Evolutionary conservation across 768 basidiomycete genomes (phyloP).

Genomic region (Podaxis pistillaris): DNA sequence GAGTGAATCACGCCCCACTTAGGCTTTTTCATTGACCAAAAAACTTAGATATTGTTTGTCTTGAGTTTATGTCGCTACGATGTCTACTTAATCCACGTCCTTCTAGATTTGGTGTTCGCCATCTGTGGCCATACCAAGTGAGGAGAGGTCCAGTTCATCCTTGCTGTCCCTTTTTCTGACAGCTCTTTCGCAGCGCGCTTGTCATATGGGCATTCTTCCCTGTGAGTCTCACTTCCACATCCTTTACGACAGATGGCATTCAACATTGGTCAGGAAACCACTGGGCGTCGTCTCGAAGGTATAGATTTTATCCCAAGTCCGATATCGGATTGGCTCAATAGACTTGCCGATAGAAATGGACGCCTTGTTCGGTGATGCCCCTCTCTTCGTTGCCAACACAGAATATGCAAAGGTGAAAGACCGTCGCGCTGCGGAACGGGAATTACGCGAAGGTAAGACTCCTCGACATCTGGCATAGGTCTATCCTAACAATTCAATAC

Average conservation of each 20-base stretch:
- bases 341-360: conserved; percentile 37
- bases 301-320: neutral
- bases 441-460: conserved; percentile 35
- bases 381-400: conserved; percentile 36
- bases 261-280: conserved; percentile 33
- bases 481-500: neutral
- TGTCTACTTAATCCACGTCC: neutral
- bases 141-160: conserved; percentile 5
- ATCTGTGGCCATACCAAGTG: conserved; percentile 46
- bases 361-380: conserved; percentile 36
- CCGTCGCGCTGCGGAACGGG: conserved; percentile 33
- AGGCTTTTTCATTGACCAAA: neutral
- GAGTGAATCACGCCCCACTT: conserved; percentile 11
- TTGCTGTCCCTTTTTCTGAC: neutral
- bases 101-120: conserved; percentile 40
- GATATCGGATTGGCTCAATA: neutral
- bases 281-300: conserved; percentile 43
- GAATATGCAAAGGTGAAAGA: conserved; percentile 35
- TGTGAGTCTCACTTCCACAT: conserved; percentile 19
- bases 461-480: neutral
- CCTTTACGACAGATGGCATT: neutral
- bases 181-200: conserved; percentile 25
- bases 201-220: conserved; percentile 46
- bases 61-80: neutral
- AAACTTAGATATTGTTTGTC: neutral